Evolutionary conservation across 306 rosid species (phyloP).

Genomic region (Inga laurina): DNA sequence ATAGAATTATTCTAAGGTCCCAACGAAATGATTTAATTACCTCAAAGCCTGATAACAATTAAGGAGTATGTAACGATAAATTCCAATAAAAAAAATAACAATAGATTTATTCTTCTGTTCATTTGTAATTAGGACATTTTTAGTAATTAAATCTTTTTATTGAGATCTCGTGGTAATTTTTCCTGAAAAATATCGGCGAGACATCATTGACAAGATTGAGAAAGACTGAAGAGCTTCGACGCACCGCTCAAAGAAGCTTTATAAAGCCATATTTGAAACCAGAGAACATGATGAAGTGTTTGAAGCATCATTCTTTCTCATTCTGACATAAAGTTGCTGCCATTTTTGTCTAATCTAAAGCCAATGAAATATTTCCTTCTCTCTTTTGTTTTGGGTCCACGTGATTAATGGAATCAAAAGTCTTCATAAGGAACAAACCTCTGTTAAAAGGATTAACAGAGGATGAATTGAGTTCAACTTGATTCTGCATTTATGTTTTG

Average conservation of each 20-base stretch:
- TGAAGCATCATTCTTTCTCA: background rate
- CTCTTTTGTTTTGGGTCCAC: background rate
- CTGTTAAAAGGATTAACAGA: background rate
- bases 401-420: background rate
- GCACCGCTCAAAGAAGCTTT: background rate
- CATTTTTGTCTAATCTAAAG: background rate
- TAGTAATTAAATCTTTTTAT: too few species aligned
- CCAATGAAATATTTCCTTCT: background rate
- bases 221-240: background rate
- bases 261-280: background rate
- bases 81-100: too few species aligned
- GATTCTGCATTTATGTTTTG: background rate
- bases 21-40: too few species aligned
- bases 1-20: too few species aligned
- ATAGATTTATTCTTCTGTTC: too few species aligned
- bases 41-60: too few species aligned
- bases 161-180: too few species aligned
- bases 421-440: background rate
- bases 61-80: too few species aligned
- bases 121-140: too few species aligned
- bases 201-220: background rate
- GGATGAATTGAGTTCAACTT: background rate
- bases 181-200: background rate
- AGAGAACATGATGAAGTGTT: background rate
- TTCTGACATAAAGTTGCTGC: background rate